Evolutionary conservation across 2,329 filamentous ascomycete genomes (phyloP).

Genomic region (Aspergillus hiratsukae): DNA sequence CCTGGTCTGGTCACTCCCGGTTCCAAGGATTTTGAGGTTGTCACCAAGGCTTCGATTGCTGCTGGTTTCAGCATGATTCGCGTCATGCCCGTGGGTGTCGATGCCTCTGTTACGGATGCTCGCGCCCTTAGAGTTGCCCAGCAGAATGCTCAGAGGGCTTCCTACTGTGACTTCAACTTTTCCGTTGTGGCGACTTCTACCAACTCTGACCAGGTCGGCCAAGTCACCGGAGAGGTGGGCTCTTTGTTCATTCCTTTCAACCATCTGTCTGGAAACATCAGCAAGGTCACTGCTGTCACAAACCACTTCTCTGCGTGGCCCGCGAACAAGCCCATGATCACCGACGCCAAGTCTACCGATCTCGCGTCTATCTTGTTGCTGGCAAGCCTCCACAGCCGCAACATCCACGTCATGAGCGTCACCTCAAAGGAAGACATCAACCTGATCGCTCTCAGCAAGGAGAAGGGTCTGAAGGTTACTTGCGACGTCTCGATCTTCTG

Average conservation of each 20-base stretch:
- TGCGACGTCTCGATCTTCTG: constrained; percentile 80
- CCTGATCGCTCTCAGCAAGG: constrained; percentile 71
- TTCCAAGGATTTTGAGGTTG: constrained; percentile 63
- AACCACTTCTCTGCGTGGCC: constrained; percentile 77
- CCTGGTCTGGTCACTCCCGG: constrained; percentile 63
- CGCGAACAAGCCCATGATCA: constrained; percentile 71
- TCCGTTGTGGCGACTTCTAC: constrained; percentile 69
- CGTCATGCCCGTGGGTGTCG: constrained; percentile 69
- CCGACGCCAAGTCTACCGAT: constrained; percentile 75
- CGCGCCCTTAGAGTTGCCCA: constrained; percentile 67
- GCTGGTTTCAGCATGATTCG: constrained; percentile 77
- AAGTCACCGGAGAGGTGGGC: constrained; percentile 68
- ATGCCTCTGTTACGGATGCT: constrained; percentile 68
- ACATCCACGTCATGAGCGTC: constrained; percentile 74
- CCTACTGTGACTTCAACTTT: constrained; percentile 75
- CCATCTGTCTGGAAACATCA: constrained; percentile 74
- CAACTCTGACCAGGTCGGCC: constrained; percentile 70
- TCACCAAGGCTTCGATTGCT: constrained; percentile 69
- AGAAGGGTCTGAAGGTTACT: constrained; percentile 75
- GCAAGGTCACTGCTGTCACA: constrained; percentile 74
- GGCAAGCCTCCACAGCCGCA: constrained; percentile 71
- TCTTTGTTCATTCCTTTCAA: constrained; percentile 82
- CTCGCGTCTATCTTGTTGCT: constrained; percentile 74
- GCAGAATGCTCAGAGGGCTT: constrained; percentile 62
- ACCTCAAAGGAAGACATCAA: constrained; percentile 77